phyloP scores from a whole-genome alignment of 805 yeast species.

The Peterozyma toletana region DNA sequence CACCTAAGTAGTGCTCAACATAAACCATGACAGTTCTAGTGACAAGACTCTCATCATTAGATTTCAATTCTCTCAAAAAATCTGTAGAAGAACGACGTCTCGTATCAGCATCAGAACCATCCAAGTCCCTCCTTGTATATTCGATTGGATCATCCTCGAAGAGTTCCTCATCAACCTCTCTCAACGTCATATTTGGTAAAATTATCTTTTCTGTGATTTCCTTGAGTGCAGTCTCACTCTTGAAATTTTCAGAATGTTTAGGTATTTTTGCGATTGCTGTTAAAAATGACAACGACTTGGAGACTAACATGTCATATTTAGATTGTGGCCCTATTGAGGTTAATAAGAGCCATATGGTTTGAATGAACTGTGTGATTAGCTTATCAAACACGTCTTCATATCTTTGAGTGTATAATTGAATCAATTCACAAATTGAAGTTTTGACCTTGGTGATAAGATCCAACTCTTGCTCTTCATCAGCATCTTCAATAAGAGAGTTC shows the following conservation, averaged over 20 bases:
- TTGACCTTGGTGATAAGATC: slow-evolving; percentile 68
- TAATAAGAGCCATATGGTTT: slow-evolving; percentile 74
- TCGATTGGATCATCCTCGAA: slow-evolving; percentile 98
- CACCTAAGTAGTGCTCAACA: slow-evolving; percentile 57
- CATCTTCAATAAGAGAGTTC: slow-evolving; percentile 47
- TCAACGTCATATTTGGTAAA: slow-evolving; percentile 78
- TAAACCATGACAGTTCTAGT: slow-evolving; percentile 71
- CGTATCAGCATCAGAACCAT: slow-evolving; percentile 90
- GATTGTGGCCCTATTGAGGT: slow-evolving; percentile 59
- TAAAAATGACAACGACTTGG: slow-evolving; percentile 72
- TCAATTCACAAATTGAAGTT: slow-evolving; percentile 76
- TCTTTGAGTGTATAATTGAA: slow-evolving; percentile 80
- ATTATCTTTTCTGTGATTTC: slow-evolving; percentile 79
- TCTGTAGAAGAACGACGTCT: slow-evolving; percentile 92
- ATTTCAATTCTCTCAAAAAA: slow-evolving; percentile 79
- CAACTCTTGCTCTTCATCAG: slow-evolving; percentile 59
- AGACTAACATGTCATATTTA: slow-evolving; percentile 79
- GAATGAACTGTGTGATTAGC: slow-evolving; percentile 69
- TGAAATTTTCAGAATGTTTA: slow-evolving; percentile 59
- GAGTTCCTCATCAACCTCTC: slow-evolving; percentile 84
- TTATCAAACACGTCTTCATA: slow-evolving; percentile 90
- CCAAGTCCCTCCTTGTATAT: slow-evolving; percentile 85
- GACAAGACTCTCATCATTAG: slow-evolving; percentile 63
- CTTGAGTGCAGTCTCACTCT: slow-evolving; percentile 51
- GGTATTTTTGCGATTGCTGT: slow-evolving; percentile 74